Evolutionary conservation across 176 grass and related monocot genomes (phyloP), one percentile per base, ranked within the genome.

Genomic region (Oryza meyeriana): DNA sequence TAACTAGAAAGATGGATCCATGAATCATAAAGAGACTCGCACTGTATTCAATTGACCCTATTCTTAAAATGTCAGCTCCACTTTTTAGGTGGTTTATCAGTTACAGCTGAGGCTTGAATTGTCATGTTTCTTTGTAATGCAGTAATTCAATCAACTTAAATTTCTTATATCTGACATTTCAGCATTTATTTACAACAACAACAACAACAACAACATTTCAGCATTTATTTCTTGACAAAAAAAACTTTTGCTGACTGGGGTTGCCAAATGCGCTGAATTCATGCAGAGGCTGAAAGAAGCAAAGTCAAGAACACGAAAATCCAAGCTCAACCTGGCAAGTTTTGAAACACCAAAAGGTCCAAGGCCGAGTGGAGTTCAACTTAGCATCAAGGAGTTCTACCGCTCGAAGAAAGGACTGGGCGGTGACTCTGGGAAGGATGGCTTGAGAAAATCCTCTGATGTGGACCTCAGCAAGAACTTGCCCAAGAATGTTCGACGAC

Each of bases 361-460:
- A 28, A 89, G 72, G 20, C 65, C 87, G 31, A 86, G 36, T 4
- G 85, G 90, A 7, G 39, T 80, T 40, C 96, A 95, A 58, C 88
- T 88, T 69, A 99, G 77, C 83, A 95, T 99, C 85, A 99, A 84
- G 27, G 85, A 88, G 45, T 99, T 95, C 73, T 99, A 93, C 79
- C 88, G 87, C 20, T 88, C 89, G 0, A 84, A 75, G 24, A 98
- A 98, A 76, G 87, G 39, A 38, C 52, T 47, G 42, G 33, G 13
- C 25, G 39, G 63, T 10, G 86, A 79, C 6, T 61, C 82, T 2
- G 77, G 78, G 12, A 88, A 77, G 24, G 79, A 77, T 10, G 74
- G 76, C 32, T 85, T 50, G 24, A 90, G 88, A 77, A 93, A 72
- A 72, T 83, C 79, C 32, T 41, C 72, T 38, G 80, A 63, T 81